These are phyloP conservation scores for Nannizziopsis barbatae DNA, from an alignment of 2,329 filamentous ascomycete genomes.

Conservation along the genomic window DNA sequence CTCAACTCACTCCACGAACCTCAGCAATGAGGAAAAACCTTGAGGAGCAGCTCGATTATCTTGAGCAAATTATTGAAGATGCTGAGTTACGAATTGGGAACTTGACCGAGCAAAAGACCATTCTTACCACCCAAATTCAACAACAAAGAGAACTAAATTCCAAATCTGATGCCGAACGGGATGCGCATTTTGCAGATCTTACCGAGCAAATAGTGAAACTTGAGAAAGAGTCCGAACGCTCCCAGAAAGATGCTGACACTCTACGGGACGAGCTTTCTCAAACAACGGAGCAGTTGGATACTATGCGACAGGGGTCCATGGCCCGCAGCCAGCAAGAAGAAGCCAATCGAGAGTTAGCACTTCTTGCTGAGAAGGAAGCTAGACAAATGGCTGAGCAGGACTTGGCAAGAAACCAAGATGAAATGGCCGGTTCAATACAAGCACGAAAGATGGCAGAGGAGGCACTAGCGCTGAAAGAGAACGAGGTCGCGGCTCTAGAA, in stretches of 20 bases:
- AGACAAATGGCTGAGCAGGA: conserved; percentile 13
- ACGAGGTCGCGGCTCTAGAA: conserved; percentile 21
- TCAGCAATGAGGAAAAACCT: conserved; percentile 48
- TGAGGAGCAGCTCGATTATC: conserved; percentile 60
- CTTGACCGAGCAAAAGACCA: conserved; percentile 76
- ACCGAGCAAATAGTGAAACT: conserved; percentile 46
- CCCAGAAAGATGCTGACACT: conserved; percentile 34
- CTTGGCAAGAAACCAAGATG: conserved; percentile 21
- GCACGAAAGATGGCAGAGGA: conserved; percentile 21
- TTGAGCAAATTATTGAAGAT: conserved; percentile 67
- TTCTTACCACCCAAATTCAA: conserved; percentile 83
- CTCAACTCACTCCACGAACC: conserved; percentile 42
- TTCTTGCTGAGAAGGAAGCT: conserved; percentile 24
- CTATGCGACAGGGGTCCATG: conserved; percentile 28
- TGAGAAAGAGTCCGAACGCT: conserved; percentile 52
- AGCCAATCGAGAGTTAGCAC: conserved; percentile 22
- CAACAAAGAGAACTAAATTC: conserved; percentile 88
- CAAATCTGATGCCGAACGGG: conserved; percentile 59
- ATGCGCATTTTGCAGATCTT: conserved; percentile 38
- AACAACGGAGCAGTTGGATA: conserved; percentile 36
- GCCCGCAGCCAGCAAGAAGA: conserved; percentile 25
- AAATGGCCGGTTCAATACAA: conserved; percentile 18
- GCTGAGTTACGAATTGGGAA: conserved; percentile 65
- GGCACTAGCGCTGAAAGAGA: conserved; percentile 21
- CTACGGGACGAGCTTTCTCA: conserved; percentile 32